Conservation (phyloP, 176 grass and related monocot species). For the Rhynchospora pubera region DNA sequence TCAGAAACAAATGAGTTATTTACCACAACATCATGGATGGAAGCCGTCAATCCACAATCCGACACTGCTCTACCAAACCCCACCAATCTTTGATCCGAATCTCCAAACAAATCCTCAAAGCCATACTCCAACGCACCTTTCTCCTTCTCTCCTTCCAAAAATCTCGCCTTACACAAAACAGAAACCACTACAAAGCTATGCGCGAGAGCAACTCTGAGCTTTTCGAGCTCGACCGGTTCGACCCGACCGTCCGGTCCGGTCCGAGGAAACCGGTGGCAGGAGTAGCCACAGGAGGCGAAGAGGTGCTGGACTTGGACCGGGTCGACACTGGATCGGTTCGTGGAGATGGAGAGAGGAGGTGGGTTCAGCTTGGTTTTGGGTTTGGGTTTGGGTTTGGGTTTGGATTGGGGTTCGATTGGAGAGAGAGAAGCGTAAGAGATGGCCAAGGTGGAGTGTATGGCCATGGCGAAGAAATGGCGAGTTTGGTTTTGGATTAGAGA, state of each 20-base stretch:
- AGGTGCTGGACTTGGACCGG: slow-evolving; percentile 56
- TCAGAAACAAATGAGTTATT: slow-evolving; percentile 1
- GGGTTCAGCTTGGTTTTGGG: neutral
- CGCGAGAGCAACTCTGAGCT: slow-evolving; percentile 52
- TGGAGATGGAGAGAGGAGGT: slow-evolving; percentile 72
- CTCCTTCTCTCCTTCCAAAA: slow-evolving; percentile 19
- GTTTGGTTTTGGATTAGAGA: neutral
- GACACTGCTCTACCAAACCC: slow-evolving; percentile 81
- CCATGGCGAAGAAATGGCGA: neutral
- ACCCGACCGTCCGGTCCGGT: slow-evolving; percentile 7
- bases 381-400: no score
- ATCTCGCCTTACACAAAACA: slow-evolving; percentile 50
- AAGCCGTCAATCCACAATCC: slow-evolving; percentile 71
- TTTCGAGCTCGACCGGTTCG: slow-evolving; percentile 40
- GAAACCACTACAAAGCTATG: slow-evolving; percentile 76
- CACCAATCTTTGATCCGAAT: slow-evolving; percentile 37
- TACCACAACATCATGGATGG: slow-evolving; percentile 89
- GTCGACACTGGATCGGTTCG: slow-evolving; percentile 44
- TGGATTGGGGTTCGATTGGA: slow-evolving; percentile 14
- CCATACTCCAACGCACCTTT: neutral
- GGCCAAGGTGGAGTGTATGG: slow-evolving; percentile 5
- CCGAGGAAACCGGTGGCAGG: slow-evolving; percentile 46
- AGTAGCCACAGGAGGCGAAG: slow-evolving; percentile 54
- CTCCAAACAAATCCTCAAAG: slow-evolving; percentile 28
- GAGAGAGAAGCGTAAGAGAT: slow-evolving; percentile 34